Base-by-base conservation (phyloP, 1,139 yeast genomes). In the Scheffersomyces parashehatae region DNA sequence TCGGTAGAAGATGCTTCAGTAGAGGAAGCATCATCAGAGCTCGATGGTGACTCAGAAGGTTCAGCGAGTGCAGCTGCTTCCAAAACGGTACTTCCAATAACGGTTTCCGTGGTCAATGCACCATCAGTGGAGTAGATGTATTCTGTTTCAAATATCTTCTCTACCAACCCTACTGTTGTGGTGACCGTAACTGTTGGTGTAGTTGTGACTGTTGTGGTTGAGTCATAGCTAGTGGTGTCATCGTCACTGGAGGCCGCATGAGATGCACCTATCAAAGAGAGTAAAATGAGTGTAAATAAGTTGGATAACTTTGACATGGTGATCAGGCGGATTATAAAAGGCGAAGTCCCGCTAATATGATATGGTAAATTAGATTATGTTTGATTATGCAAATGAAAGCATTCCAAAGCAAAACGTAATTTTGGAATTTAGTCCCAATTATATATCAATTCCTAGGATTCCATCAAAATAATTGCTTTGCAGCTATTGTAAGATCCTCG, bases 61-160 rank as follows among this genome's bases (percentile, higher is more conserved):
- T 43, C 29, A 37, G 35, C 37, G 12, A 42, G 14, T 16, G 31
- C 28, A n/a, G 36, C 28, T 12, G 37, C 24, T 29, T 26, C 48
- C 20, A 47, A 36, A 11, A 36, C 48, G 33, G 68, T 64, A 36
- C 65, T 60, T 9, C 68, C 70, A 28, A 54, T 50, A 16, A 55
- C 56, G 14, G 65, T 61, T 14, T 59, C 53, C 15, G 77, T 67
- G 31, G 77, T 72, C 51, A 68, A 61, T 8, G 42, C 46, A 7
- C 75, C 74, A 36, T 52, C 54, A 11, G 59, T 44, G 37, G 75
- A 69, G 51, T 51, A 73, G 26, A 70, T 53, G 50, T 70, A 72
- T 26, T 54, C 69, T 5, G 74, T 67, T 39, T 65, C 71, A 37
- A 53, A 65, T 33, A 70, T 54, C 31, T 61, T 57, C 41, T 60